Conservation (phyloP, 208 protist species). For the Tritrichomonas musculus region DNA sequence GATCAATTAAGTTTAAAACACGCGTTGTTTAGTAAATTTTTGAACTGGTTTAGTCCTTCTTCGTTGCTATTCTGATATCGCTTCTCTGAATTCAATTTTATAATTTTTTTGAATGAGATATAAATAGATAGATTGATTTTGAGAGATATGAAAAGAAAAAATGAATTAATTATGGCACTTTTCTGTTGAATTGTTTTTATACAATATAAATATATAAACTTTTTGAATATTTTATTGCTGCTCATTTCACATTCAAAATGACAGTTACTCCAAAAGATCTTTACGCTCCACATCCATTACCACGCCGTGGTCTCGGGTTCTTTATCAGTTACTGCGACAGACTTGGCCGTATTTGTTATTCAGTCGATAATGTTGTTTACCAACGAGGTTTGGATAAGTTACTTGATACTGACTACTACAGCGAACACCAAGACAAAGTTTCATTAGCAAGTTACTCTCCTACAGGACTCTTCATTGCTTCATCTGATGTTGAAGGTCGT, state of each 20-base stretch:
- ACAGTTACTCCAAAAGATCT: background rate
- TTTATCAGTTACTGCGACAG: background rate
- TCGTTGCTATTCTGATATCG: no score
- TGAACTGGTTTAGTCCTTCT: no score
- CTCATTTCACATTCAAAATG: background rate
- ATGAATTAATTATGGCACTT: no score
- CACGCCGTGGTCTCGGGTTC: conserved; percentile 12
- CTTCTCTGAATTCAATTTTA: no score
- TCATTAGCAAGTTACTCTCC: background rate
- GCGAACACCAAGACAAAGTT: background rate
- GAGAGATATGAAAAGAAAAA: no score
- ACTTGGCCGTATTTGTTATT: background rate
- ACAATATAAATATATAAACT: no score
- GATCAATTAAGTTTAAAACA: no score
- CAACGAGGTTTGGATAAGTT: background rate
- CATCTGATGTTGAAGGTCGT: background rate
- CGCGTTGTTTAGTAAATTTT: no score
- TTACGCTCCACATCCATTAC: conserved; percentile 1
- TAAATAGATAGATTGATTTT: no score
- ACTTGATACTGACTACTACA: background rate
- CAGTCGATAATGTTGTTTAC: background rate
- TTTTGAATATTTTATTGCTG: no score
- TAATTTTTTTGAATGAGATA: no score
- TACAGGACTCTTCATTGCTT: background rate
- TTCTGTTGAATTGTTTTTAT: no score